phyloP scores from a whole-genome alignment of 2,329 filamentous ascomycete species.

The Colletotrichum costaricense region DNA sequence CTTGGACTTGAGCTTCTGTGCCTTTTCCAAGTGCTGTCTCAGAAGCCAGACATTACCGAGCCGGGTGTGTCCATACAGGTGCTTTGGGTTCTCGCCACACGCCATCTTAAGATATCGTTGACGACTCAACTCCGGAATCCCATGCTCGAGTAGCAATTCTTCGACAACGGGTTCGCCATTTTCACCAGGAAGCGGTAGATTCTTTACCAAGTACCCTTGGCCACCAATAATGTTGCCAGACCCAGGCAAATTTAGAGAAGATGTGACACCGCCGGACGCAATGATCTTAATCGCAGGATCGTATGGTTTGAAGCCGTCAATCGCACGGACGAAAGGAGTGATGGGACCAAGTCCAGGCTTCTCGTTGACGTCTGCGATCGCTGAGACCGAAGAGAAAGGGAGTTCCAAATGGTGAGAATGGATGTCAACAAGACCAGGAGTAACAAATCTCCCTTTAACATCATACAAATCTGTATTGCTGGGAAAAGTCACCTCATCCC shows the following conservation, averaged over 20 bases:
- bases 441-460: slow-evolving; percentile 52
- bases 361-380: slow-evolving; percentile 51
- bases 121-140: slow-evolving; percentile 43
- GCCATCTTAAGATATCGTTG: slow-evolving; percentile 57
- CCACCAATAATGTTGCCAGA: slow-evolving; percentile 57
- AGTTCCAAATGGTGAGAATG: slow-evolving; percentile 54
- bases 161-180: slow-evolving; percentile 51
- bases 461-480: slow-evolving; percentile 40
- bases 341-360: slow-evolving; percentile 45
- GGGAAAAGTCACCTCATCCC: slow-evolving; percentile 2
- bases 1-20: slow-evolving; percentile 45
- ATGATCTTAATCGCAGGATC: slow-evolving; percentile 50
- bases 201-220: slow-evolving; percentile 55
- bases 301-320: slow-evolving; percentile 49
- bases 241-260: slow-evolving; percentile 55
- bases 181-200: slow-evolving; percentile 46
- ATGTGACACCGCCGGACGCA: slow-evolving; percentile 55
- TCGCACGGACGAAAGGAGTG: slow-evolving; percentile 48
- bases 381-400: slow-evolving; percentile 46
- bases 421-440: slow-evolving; percentile 57
- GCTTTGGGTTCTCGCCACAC: slow-evolving; percentile 56
- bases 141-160: slow-evolving; percentile 53
- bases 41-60: slow-evolving; percentile 53
- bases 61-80: slow-evolving; percentile 49
- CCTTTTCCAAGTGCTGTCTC: slow-evolving; percentile 49